A percentile compares a stretch with the other conserved stretches of the same genome.
Conservation (phyloP, 2,329 filamentous ascomycete species). For the Scedosporium boydii region DNA sequence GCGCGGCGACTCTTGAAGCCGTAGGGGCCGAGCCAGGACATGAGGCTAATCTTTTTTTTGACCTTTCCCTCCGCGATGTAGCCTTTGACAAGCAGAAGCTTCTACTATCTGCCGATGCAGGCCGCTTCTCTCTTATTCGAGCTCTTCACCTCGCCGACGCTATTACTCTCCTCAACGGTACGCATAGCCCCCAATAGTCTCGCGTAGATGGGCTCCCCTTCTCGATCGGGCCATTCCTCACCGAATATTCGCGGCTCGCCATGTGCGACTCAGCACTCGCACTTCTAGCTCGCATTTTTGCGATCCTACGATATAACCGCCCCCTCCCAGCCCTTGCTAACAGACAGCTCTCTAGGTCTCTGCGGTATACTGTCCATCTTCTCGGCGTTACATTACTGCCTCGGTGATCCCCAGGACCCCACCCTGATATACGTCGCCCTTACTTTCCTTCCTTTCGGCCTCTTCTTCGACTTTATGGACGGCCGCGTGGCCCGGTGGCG, state of each 20-base stretch:
- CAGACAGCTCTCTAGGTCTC: constrained; percentile 40
- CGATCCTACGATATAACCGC: too few species aligned
- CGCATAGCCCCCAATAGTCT: constrained; percentile 9
- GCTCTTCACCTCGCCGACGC: constrained; percentile 73
- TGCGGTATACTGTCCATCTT: constrained; percentile 94
- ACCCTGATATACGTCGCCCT: constrained; percentile 74
- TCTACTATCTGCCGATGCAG: constrained; percentile 58
- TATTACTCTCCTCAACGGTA: constrained; percentile 75
- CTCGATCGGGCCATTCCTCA: background rate
- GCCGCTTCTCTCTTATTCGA: constrained; percentile 62
- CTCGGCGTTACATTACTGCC: constrained; percentile 86
- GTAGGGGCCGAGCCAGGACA: background rate
- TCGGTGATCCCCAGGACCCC: constrained; percentile 57
- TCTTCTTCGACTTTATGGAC: constrained; percentile 98
- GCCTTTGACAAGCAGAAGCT: constrained; percentile 67
- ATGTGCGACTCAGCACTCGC: background rate
- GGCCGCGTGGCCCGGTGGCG: constrained; percentile 94
- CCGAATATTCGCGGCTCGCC: background rate
- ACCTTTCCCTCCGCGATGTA: background rate
- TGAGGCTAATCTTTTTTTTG: background rate
- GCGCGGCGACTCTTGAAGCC: background rate
- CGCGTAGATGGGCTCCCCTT: too few species aligned
- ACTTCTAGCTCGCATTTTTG: too few species aligned
- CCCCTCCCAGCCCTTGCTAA: too few species aligned
- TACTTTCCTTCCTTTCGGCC: constrained; percentile 77